These are phyloP conservation scores for Chlorella ohadii DNA, from an alignment of 139 green algal species.

Conservation along the genomic window DNA sequence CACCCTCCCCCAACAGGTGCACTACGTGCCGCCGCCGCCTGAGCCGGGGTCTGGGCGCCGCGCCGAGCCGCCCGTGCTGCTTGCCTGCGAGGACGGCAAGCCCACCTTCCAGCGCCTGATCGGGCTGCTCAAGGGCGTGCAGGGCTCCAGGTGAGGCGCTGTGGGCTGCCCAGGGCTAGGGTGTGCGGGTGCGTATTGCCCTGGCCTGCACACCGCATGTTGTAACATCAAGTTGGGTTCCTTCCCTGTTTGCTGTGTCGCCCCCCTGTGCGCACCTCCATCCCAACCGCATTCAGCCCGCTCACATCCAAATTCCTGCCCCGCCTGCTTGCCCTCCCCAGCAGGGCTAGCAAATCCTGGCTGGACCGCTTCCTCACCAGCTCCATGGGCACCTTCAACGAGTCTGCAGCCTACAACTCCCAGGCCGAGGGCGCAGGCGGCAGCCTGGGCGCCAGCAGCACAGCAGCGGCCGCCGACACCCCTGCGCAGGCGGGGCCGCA, in stretches of 20 bases:
- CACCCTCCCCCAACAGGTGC: constrained; percentile 31
- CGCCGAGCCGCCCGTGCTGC: constrained; percentile 10
- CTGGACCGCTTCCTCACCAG: constrained; percentile 36
- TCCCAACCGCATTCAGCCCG: no score
- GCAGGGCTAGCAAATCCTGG: constrained; percentile 41
- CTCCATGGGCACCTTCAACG: constrained; percentile 32
- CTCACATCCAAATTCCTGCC: no score
- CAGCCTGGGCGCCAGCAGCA: neutral
- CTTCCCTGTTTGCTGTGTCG: no score
- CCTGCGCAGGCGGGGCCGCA: neutral
- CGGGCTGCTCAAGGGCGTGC: constrained; percentile 46
- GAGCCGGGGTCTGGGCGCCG: no score
- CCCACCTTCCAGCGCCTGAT: constrained; percentile 54
- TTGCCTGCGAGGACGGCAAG: constrained; percentile 38
- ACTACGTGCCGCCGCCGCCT: constrained; percentile 43
- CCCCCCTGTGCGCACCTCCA: no score
- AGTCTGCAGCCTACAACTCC: constrained; percentile 6
- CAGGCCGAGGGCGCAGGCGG: neutral
- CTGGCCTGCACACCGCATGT: no score
- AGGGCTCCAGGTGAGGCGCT: constrained; percentile 10
- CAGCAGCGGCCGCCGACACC: neutral
- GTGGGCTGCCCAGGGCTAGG: no score
- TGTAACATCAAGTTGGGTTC: no score
- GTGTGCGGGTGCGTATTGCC: no score
- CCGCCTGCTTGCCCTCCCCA: no score